These are phyloP conservation scores for Rhynchospora tenuis DNA, from an alignment of 176 grass and related monocot genomes.

Conservation along the genomic window DNA sequence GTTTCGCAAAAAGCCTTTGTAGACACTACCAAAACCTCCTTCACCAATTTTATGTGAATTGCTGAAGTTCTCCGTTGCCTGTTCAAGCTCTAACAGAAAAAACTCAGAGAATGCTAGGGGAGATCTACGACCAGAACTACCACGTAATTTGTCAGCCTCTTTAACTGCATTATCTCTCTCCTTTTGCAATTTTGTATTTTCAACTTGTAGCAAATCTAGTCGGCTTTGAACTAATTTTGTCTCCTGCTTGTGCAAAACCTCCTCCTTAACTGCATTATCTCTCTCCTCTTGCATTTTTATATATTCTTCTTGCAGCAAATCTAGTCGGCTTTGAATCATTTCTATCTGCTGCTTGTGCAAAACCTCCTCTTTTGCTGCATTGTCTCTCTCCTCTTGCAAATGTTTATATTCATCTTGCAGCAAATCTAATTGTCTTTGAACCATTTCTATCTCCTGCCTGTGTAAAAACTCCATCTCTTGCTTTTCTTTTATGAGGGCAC, in stretches of 20 bases:
- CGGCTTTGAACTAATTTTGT: not conserved
- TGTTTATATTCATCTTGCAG: slow-evolving; percentile 22
- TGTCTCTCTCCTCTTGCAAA: slow-evolving; percentile 36
- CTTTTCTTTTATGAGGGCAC: slow-evolving; percentile 27
- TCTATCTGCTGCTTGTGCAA: slow-evolving; percentile 25
- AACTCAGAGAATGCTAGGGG: slow-evolving; percentile 25
- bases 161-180: slow-evolving; percentile 31
- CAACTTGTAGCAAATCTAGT: not conserved
- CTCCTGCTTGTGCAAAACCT: slow-evolving; percentile 27
- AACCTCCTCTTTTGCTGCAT: slow-evolving; percentile 27
- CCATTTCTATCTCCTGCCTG: not conserved
- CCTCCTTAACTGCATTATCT: not conserved
- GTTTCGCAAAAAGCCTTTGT: slow-evolving; percentile 51
- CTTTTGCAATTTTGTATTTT: slow-evolving; percentile 19
- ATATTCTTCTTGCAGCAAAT: slow-evolving; percentile 2
- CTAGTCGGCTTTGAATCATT: too few relatives aligned
- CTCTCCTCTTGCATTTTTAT: slow-evolving; percentile 10
- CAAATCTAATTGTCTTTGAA: not conserved
- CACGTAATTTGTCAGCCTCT: slow-evolving; percentile 29
- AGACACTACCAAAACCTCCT: slow-evolving; percentile 60
- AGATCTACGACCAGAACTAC: not conserved
- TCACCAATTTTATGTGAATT: slow-evolving; percentile 34
- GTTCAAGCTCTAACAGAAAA: slow-evolving; percentile 37
- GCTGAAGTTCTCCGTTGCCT: slow-evolving; percentile 52
- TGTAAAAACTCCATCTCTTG: slow-evolving; percentile 17